These are phyloP conservation scores for Globisporangium mamillatum DNA, from an alignment of 352 stramenopile species.

Conservation along the genomic window DNA sequence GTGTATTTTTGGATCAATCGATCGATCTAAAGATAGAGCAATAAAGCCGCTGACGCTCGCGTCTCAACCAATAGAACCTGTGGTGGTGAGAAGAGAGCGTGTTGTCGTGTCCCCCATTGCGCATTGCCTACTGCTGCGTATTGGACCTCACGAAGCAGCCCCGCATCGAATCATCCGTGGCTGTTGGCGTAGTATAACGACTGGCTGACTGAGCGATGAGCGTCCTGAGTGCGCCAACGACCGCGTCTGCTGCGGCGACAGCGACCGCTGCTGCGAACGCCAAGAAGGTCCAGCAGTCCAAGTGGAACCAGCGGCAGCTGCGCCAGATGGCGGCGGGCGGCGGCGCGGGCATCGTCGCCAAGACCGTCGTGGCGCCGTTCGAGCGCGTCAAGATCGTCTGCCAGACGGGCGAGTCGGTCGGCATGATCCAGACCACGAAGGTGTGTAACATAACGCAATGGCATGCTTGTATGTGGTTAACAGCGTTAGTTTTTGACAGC, in stretches of 20 bases:
- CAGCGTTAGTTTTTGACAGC: neutral
- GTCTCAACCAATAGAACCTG: conserved; percentile 9
- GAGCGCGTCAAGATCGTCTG: conserved; percentile 87
- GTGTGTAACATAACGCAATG: conserved; percentile 7
- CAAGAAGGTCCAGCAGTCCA: conserved; percentile 20
- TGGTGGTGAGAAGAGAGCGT: neutral
- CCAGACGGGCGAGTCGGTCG: conserved; percentile 67
- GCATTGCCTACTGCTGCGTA: neutral
- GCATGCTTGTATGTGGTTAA: neutral
- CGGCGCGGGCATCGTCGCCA: conserved; percentile 70
- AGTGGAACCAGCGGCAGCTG: conserved; percentile 59
- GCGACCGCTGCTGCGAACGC: neutral
- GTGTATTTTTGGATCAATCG: neutral
- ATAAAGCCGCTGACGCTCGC: neutral
- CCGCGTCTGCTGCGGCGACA: neutral
- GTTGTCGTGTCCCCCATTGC: neutral
- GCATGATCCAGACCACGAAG: conserved; percentile 69
- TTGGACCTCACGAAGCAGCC: neutral
- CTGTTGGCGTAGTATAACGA: neutral
- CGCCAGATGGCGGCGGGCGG: conserved; percentile 69
- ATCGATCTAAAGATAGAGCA: neutral
- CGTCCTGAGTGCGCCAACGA: conserved; percentile 4
- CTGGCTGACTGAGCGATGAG: conserved; percentile 1
- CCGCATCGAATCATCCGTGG: neutral
- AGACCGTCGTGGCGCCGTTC: conserved; percentile 79